phyloP scores from a whole-genome alignment of 2,329 filamentous ascomycete genomes.

The Colletotrichum neosansevieriae region DNA sequence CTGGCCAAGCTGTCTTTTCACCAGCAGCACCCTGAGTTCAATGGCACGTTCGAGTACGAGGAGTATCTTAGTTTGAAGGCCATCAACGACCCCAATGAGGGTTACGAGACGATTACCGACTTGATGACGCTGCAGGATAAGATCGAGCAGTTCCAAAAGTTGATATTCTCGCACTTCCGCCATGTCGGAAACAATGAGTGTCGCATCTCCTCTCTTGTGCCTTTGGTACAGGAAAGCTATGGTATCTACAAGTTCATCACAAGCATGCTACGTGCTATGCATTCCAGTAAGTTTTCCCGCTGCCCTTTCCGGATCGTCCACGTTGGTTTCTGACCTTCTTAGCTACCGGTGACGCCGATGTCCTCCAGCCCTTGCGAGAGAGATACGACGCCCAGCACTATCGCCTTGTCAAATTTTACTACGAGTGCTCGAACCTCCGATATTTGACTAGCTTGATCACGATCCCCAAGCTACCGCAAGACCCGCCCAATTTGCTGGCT shows the following conservation, averaged over 20 bases:
- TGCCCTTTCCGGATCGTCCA: constrained; percentile 25
- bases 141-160: constrained; percentile 98
- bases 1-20: constrained; percentile 97
- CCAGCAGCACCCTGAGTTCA: constrained; percentile 96
- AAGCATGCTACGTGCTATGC: constrained; percentile 99
- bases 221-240: constrained; percentile 96
- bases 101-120: constrained; percentile 95
- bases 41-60: constrained; percentile 98
- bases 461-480: constrained; percentile 93
- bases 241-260: constrained; percentile 99
- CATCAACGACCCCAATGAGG: constrained; percentile 98
- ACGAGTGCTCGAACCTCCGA: constrained; percentile 97
- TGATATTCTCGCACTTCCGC: constrained; percentile 97
- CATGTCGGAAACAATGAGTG: constrained; percentile 95
- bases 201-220: constrained; percentile 92
- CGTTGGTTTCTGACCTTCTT: constrained; percentile 41
- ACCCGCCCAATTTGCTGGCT: constrained; percentile 87
- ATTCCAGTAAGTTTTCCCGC: constrained; percentile 76
- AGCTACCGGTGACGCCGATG: constrained; percentile 94
- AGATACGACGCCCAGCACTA: constrained; percentile 97
- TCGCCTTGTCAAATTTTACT: constrained; percentile 97
- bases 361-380: constrained; percentile 85
- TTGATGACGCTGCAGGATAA: constrained; percentile 97
- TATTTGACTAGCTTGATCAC: constrained; percentile 97
- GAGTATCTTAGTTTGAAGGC: constrained; percentile 98